Conservation (phyloP, 2,329 filamentous ascomycete genomes). For the Mollisiaceae sp. region DNA sequence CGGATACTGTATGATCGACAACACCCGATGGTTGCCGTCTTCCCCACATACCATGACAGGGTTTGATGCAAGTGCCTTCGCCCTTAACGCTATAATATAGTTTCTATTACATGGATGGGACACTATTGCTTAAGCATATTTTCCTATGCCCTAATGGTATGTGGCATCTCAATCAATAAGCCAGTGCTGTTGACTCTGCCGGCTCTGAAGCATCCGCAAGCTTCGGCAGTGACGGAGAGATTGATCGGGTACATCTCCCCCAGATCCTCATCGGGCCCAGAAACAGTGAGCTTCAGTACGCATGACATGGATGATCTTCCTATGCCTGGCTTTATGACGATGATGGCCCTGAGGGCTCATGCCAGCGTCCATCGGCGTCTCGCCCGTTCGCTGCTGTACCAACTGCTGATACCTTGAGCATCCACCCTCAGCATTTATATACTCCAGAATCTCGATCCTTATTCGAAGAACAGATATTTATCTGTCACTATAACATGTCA, state of each 20-base stretch:
- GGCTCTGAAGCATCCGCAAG: background rate
- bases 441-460: background rate
- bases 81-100: background rate
- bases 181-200: background rate
- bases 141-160: background rate
- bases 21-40: background rate
- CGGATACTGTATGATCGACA: background rate
- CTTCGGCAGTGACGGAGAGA: background rate
- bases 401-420: too few relatives aligned
- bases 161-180: background rate
- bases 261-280: background rate
- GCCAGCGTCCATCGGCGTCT: background rate
- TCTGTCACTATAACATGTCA: background rate
- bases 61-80: background rate
- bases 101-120: background rate
- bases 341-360: background rate
- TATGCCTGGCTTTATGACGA: background rate
- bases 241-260: background rate
- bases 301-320: background rate
- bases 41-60: background rate
- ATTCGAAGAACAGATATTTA: background rate
- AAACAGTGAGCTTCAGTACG: background rate
- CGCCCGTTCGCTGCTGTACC: background rate
- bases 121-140: background rate
- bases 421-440: too few relatives aligned